Conservation (phyloP, 441 rosid species). For the Erysimum pusillum region DNA sequence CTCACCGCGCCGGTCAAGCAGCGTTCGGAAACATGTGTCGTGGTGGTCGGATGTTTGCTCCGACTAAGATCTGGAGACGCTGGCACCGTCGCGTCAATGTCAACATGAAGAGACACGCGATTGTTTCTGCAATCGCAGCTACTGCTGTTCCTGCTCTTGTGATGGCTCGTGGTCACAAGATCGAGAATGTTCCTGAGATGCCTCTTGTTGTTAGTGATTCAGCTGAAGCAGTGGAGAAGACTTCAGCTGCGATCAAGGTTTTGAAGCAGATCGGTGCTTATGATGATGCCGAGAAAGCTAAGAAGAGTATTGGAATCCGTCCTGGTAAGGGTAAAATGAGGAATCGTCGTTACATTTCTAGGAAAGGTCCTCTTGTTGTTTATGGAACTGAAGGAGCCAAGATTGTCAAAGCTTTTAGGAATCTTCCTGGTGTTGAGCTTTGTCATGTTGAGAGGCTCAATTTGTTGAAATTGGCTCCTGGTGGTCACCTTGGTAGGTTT, state of each 20-base stretch:
- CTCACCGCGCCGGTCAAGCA: conserved; percentile 99
- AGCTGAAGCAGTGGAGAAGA: conserved; percentile 78
- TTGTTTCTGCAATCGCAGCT: conserved; percentile 91
- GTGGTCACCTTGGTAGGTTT: conserved; percentile 96
- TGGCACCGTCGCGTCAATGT: conserved; percentile 94
- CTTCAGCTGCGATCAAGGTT: conserved; percentile 79
- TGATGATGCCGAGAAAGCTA: conserved; percentile 89
- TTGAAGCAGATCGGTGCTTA: conserved; percentile 85
- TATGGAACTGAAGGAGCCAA: conserved; percentile 83
- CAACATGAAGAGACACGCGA: conserved; percentile 84
- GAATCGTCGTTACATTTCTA: conserved; percentile 81
- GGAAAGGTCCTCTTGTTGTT: conserved; percentile 94
- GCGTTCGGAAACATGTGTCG: conserved; percentile 99
- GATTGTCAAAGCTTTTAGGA: conserved; percentile 87
- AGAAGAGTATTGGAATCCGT: conserved; percentile 84
- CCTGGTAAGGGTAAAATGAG: conserved; percentile 92
- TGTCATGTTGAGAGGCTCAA: conserved; percentile 93
- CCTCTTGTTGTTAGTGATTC: conserved; percentile 86
- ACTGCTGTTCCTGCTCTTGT: conserved; percentile 85
- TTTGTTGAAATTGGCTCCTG: conserved; percentile 88
- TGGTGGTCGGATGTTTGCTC: conserved; percentile 98
- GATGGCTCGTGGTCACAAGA: conserved; percentile 90
- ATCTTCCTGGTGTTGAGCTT: conserved; percentile 89
- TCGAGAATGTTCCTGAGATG: conserved; percentile 87
- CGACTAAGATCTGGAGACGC: conserved; percentile 95